Percentiles rank a stretch among this genome's conserved stretches.
Evolutionary conservation across 208 protist species (phyloP).

Genomic region (Crithidia sp.): DNA sequence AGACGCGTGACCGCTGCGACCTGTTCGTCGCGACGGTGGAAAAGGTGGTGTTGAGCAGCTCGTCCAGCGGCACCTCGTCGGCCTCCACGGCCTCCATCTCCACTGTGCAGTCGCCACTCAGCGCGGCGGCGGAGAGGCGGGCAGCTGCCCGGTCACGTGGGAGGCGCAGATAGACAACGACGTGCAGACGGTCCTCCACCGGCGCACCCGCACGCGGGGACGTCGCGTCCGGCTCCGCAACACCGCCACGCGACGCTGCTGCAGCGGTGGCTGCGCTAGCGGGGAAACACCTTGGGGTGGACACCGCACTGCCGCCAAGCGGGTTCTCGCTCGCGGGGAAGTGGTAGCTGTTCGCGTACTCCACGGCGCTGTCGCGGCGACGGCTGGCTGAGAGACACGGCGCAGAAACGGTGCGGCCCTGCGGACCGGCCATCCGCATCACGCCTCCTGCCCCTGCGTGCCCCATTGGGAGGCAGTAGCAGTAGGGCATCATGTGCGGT

Average conservation of each 20-base stretch:
- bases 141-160: conserved; percentile 25
- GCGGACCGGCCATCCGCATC: conserved; percentile 13
- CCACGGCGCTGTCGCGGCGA: conserved; percentile 25
- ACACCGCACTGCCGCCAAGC: neutral
- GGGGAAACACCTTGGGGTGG: no score
- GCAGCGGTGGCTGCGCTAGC: neutral
- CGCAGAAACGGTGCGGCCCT: conserved; percentile 19
- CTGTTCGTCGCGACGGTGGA: conserved; percentile 23
- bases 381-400: conserved; percentile 23
- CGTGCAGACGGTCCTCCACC: conserved; percentile 3
- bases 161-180: conserved; percentile 31
- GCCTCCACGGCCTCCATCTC: conserved; percentile 17
- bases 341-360: conserved; percentile 27
- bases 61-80: conserved; percentile 18
- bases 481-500: neutral
- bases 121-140: conserved; percentile 16
- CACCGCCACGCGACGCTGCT: neutral
- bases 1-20: conserved; percentile 11
- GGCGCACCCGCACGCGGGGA: conserved; percentile 9
- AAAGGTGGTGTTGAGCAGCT: conserved; percentile 22
- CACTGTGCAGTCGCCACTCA: conserved; percentile 20
- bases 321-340: neutral
- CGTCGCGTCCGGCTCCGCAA: neutral
- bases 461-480: conserved; percentile 26
- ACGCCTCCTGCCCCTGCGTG: neutral